Evolutionary conservation across 768 basidiomycete genomes (phyloP), one percentile per base, ranked within the genome.

Genomic region (Aureoboletus auriporus): DNA sequence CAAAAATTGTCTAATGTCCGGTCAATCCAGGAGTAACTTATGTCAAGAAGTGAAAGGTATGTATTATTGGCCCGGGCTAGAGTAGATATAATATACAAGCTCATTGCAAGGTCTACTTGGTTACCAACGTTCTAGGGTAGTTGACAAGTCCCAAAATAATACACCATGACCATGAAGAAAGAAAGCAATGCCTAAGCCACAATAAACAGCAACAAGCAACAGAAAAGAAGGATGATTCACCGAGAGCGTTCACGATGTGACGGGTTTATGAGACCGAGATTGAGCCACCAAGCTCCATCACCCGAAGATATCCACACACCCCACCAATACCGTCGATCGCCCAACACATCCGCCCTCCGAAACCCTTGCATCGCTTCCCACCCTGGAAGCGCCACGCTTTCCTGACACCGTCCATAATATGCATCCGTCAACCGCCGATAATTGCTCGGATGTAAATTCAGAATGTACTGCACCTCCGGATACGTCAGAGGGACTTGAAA

Each of bases 331-430:
- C 72, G 69, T 44, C 68, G 64, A 34, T 69, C 67, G 1, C 78
- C 79, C 29, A 83, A 54, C 40, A 71, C 69, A 60, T 84, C 82
- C 36, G 75, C 71, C 31, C 82, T 70, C 53, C 60, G 70, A 44
- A 74, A 75, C 0, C 75, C 75, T 42, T 69, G 60, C 35, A 52
- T 53, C 30, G 69, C 56, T 36, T 74, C 71, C 46, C 73, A 71
- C 2, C 59, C 70, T 11, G 65, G 60, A 8, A 82, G 52, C 26
- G 72, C 72, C 46, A 58, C 57, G 6, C 72, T 68, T 17, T 72
- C 67, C 26, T 60, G 60, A 43, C 71, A 71, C 47, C 80, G 72
- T 27, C 58, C 46, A 7, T 48, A 40, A 48, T 58, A 72, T n/a
- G 71, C 64, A 5, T 59, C 51, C 38, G 41, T 42, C 53, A 70